Evolutionary conservation across 2,329 filamentous ascomycete genomes (phyloP).

Genomic region (Nemania diffusa): DNA sequence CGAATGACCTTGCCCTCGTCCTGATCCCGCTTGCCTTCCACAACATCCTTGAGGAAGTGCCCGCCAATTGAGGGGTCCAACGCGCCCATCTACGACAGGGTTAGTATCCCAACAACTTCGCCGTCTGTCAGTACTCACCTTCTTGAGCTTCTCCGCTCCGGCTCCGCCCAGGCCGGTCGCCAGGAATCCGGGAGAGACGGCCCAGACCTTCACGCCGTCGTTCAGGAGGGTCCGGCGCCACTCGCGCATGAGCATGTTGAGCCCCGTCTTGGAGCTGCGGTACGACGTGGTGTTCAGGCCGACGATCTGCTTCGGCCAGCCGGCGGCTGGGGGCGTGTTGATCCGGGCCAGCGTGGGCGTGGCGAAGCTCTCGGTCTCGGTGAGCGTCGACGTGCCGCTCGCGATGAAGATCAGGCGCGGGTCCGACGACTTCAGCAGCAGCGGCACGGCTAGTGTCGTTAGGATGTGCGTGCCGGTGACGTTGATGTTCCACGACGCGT

Average conservation of each 20-base stretch:
- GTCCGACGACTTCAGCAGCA: conserved; percentile 56
- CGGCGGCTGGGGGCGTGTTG: conserved; percentile 43
- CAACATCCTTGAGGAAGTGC: conserved; percentile 43
- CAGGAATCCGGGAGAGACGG: conserved; percentile 42
- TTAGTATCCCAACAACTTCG: conserved; percentile 13
- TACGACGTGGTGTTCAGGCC: conserved; percentile 47
- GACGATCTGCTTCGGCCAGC: conserved; percentile 54
- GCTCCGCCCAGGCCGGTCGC: conserved; percentile 37
- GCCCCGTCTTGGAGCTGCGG: conserved; percentile 55
- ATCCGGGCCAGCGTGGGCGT: conserved; percentile 27
- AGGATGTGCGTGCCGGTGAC: conserved; percentile 54
- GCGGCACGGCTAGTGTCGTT: conserved; percentile 51
- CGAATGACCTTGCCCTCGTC: conserved; percentile 44
- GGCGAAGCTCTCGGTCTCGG: conserved; percentile 44
- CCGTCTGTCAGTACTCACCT: conserved; percentile 39
- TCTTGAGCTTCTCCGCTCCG: conserved; percentile 36
- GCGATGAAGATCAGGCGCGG: conserved; percentile 61
- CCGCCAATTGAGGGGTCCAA: conserved; percentile 43
- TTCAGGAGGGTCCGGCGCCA: conserved; percentile 53
- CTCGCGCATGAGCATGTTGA: conserved; percentile 62
- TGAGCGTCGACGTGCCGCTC: conserved; percentile 53
- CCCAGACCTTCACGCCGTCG: conserved; percentile 60
- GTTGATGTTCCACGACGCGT: conserved; percentile 56
- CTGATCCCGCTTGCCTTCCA: conserved; percentile 44
- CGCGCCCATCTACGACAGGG: conserved; percentile 41